Base-by-base conservation (phyloP, 495 filamentous ascomycete genomes). In the Hypoxylon intermedium region DNA sequence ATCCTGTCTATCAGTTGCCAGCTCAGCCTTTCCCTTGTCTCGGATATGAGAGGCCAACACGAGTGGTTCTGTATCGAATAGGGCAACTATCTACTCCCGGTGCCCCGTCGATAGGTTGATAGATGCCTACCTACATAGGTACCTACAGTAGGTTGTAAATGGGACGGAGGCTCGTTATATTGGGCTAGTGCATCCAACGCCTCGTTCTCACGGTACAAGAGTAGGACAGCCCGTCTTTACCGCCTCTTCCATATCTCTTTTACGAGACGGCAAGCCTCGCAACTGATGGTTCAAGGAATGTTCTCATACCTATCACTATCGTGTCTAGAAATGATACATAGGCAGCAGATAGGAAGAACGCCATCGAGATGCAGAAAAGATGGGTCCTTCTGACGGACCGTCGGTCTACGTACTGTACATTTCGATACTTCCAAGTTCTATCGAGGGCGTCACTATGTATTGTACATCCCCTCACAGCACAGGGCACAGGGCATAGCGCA, bases 241-340 rank as follows among this genome's bases (percentile, higher is more conserved):
- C 61, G 49, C 61, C 9, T 42, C 40, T 42, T 42, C 40, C n/a
- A 24, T 26, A 7, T 26, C 7, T 26, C 55, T 41, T 44, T 60
- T 58, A 51, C 61, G 61, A 38, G 58, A 65, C 38, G n/a, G n/a
- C n/a, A n/a, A n/a, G n/a, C 46, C 13, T 30, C 42, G 43, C 30
- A 43, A 38, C 46, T 30, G 50, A 61, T 66, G 44, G 53, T 40
- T 57, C 36, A 31, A 65, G 59, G 21, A 1, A 60, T 65, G 61
- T 59, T 65, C 55, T 50, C 36, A 65, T 65, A 49, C 7, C 44
- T 60, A 41, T 65, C 61, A 55, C 45, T 65, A 65, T 65, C n/a
- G 26, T 23, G 42, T 58, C 46, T 9, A 45, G 21, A 19, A 48
- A 53, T 58, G 60, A 52, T 63, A n/a, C n/a, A n/a, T n/a, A n/a